A percentile compares a stretch with the other conserved stretches of the same genome.
Evolutionary conservation across 306 rosid genomes (phyloP).

Genomic region (Dicorynia guianensis): DNA sequence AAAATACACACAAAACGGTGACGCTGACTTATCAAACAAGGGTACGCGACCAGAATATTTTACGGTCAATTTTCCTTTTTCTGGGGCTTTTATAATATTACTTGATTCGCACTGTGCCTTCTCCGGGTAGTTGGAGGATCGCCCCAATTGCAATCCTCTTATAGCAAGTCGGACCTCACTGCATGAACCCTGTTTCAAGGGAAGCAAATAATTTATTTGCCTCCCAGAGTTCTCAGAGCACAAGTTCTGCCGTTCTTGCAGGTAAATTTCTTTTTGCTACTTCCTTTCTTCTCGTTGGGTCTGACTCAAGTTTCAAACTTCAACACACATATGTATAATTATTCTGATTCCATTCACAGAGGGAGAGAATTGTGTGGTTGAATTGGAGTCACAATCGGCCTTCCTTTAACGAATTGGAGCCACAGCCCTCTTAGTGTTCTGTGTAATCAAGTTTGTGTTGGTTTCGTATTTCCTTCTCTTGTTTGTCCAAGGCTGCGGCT

Average conservation of each 20-base stretch:
- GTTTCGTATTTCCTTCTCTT: constrained; percentile 7
- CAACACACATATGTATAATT: background rate
- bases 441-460: background rate
- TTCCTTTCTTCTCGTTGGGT: constrained; percentile 6
- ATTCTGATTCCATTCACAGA: background rate
- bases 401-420: background rate
- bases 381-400: background rate
- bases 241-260: background rate
- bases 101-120: background rate
- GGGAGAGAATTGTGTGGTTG: background rate
- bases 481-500: constrained; percentile 18
- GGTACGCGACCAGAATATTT: too few species aligned
- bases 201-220: background rate
- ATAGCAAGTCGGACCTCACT: background rate
- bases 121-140: background rate
- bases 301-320: constrained; percentile 29
- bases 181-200: background rate
- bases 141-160: background rate
- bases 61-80: background rate
- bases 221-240: background rate
- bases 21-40: too few species aligned
- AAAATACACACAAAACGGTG: too few species aligned
- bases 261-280: background rate
- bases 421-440: background rate
- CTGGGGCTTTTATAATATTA: too few species aligned